Percentiles rank a stretch among this genome's conserved stretches.
Evolutionary conservation across 1,284 basidiomycete species (phyloP).

Genomic region (Anthracocystis panici-leucophaei): DNA sequence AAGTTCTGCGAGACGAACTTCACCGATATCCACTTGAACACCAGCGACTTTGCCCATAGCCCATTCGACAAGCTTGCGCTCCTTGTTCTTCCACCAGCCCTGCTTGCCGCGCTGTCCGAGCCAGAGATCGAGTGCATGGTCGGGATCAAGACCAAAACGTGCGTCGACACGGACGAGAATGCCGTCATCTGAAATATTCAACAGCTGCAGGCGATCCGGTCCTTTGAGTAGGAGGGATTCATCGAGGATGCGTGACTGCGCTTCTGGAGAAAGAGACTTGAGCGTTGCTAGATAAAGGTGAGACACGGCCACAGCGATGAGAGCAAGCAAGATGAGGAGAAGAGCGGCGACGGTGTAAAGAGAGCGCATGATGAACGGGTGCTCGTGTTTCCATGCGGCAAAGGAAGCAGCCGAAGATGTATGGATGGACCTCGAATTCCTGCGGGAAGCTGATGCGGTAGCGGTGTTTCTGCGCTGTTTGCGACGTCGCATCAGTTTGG

Average conservation of each 20-base stretch:
- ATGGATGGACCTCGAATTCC: constrained; percentile 42
- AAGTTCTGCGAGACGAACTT: constrained; percentile 52
- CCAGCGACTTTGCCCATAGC: constrained; percentile 58
- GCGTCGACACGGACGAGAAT: constrained; percentile 59
- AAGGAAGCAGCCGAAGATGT: constrained; percentile 37
- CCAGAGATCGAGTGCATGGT: constrained; percentile 61
- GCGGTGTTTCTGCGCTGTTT: constrained; percentile 35
- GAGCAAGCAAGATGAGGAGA: constrained; percentile 43
- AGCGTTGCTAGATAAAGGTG: constrained; percentile 56
- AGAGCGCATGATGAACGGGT: constrained; percentile 36
- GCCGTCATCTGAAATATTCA: constrained; percentile 60
- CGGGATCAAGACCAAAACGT: constrained; percentile 60
- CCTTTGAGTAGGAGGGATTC: constrained; percentile 58
- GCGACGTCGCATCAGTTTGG: constrained; percentile 31
- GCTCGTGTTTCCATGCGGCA: constrained; percentile 45
- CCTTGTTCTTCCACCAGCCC: constrained; percentile 57
- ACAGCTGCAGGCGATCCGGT: constrained; percentile 55
- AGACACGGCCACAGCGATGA: constrained; percentile 41
- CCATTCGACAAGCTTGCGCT: constrained; percentile 62
- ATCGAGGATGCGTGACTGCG: constrained; percentile 57
- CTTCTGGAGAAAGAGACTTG: constrained; percentile 44
- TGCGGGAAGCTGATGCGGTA: constrained; percentile 19
- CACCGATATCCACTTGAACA: constrained; percentile 57
- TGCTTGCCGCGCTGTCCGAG: constrained; percentile 48
- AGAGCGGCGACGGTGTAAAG: constrained; percentile 40